A percentile compares a stretch with the other conserved stretches of the same genome.
Evolutionary conservation across 2,329 filamentous ascomycete species (phyloP).

Genomic region (Penicillium sp.): DNA sequence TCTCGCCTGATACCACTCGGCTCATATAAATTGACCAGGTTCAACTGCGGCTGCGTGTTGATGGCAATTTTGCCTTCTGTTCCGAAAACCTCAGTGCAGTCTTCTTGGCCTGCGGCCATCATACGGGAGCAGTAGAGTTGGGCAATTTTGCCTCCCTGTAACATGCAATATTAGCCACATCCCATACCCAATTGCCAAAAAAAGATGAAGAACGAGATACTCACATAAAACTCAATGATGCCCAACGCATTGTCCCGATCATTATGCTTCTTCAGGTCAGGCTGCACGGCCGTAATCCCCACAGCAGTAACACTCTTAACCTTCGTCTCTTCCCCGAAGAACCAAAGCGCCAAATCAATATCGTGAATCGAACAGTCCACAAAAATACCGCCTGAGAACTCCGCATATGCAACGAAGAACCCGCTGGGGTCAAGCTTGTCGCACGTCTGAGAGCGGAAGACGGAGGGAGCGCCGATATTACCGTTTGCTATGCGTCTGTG

Average conservation of each 20-base stretch:
- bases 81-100: slow-evolving; percentile 61
- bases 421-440: slow-evolving; percentile 62
- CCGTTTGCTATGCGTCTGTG: slow-evolving; percentile 50
- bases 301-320: slow-evolving; percentile 55
- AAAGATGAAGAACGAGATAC: slow-evolving; percentile 32
- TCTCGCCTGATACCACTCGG: slow-evolving; percentile 52
- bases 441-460: slow-evolving; percentile 63
- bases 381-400: slow-evolving; percentile 64
- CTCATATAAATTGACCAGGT: slow-evolving; percentile 54
- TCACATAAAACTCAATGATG: slow-evolving; percentile 61
- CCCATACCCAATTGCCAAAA: background rate
- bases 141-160: slow-evolving; percentile 52
- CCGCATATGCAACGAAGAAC: slow-evolving; percentile 65
- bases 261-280: slow-evolving; percentile 53
- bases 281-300: slow-evolving; percentile 57
- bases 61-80: slow-evolving; percentile 58
- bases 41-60: slow-evolving; percentile 54
- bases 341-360: slow-evolving; percentile 63
- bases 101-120: slow-evolving; percentile 62
- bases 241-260: slow-evolving; percentile 62
- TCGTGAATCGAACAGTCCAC: slow-evolving; percentile 69
- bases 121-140: slow-evolving; percentile 60
- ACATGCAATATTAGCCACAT: background rate
- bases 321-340: slow-evolving; percentile 53
- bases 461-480: slow-evolving; percentile 55